These are phyloP conservation scores for Didymella lethalis DNA, from an alignment of 2,329 filamentous ascomycete genomes.

Conservation along the genomic window DNA sequence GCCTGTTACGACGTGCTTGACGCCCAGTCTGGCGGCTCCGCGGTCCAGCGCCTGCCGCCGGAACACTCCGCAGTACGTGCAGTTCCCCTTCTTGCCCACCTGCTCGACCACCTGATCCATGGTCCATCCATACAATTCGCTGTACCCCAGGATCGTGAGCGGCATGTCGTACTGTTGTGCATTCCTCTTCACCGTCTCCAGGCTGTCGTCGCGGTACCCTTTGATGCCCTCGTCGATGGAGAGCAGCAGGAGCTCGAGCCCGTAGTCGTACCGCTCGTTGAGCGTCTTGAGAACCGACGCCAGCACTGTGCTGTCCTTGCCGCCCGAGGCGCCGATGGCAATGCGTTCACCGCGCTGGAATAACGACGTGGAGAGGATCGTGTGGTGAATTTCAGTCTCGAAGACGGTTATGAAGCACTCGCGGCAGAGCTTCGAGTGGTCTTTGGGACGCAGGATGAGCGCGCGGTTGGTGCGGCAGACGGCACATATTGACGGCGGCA, in stretches of 20 bases:
- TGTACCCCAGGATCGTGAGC: conserved; percentile 90
- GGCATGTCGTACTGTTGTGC: conserved; percentile 90
- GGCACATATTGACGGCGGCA: conserved; percentile 81
- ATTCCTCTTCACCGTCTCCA: conserved; percentile 97
- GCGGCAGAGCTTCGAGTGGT: conserved; percentile 91
- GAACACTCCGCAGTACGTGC: conserved; percentile 98
- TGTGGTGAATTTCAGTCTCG: conserved; percentile 92
- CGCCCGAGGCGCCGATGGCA: conserved; percentile 94
- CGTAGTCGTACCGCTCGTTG: conserved; percentile 88
- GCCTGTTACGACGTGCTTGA: conserved; percentile 93
- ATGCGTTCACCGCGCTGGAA: conserved; percentile 85
- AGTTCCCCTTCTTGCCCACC: conserved; percentile 97
- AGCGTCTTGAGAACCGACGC: conserved; percentile 94
- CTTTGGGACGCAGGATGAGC: conserved; percentile 92
- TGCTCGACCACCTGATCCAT: conserved; percentile 99
- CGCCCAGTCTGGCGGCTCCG: conserved; percentile 84
- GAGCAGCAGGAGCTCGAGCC: conserved; percentile 82
- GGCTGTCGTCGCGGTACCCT: conserved; percentile 92
- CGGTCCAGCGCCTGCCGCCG: conserved; percentile 91
- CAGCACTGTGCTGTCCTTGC: conserved; percentile 96
- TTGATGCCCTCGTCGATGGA: conserved; percentile 98
- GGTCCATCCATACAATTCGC: conserved; percentile 95
- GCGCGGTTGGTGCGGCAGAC: conserved; percentile 80
- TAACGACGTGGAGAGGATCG: conserved; percentile 80
- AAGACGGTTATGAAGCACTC: conserved; percentile 86